A percentile compares a stretch with the other conserved stretches of the same genome.
These are phyloP conservation scores for Aspergillus persii DNA, from an alignment of 2,329 filamentous ascomycete genomes.

Conservation along the genomic window DNA sequence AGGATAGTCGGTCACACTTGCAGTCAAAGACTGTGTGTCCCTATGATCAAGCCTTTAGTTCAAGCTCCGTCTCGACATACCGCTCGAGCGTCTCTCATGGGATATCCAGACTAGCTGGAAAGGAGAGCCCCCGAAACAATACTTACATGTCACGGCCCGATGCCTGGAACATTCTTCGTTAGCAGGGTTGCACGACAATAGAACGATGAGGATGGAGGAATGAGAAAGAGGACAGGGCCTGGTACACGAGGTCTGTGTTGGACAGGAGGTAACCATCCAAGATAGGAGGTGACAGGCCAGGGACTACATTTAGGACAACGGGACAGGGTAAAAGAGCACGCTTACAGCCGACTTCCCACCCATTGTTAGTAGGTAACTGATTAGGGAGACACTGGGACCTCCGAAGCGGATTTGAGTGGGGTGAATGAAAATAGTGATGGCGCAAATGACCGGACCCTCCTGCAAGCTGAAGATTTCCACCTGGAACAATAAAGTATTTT, in stretches of 20 bases:
- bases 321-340: slow-evolving; percentile 3
- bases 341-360: slow-evolving; percentile 15
- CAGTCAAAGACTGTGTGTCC: slow-evolving; percentile 44
- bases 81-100: background rate
- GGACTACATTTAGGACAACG: background rate
- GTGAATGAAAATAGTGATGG: slow-evolving; percentile 2
- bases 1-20: slow-evolving; percentile 45
- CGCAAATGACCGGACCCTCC: slow-evolving; percentile 1
- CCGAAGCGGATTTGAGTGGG: slow-evolving; percentile 10
- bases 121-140: background rate
- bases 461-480: background rate
- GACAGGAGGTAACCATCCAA: background rate
- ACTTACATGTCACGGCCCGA: slow-evolving; percentile 27
- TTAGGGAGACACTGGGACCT: slow-evolving; percentile 5
- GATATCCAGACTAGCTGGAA: background rate
- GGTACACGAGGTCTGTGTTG: background rate
- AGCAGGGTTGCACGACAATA: slow-evolving; percentile 9
- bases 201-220: background rate
- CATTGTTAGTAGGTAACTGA: slow-evolving; percentile 8
- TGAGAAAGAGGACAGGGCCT: background rate
- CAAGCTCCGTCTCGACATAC: background rate
- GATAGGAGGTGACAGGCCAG: background rate
- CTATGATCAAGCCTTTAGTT: slow-evolving; percentile 18
- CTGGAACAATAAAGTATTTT: background rate
- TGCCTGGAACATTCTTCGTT: slow-evolving; percentile 24